Percentiles rank a stretch among this genome's conserved stretches.
phyloP scores from a whole-genome alignment of 1,284 basidiomycete species.

The Wallemia mellicola region DNA sequence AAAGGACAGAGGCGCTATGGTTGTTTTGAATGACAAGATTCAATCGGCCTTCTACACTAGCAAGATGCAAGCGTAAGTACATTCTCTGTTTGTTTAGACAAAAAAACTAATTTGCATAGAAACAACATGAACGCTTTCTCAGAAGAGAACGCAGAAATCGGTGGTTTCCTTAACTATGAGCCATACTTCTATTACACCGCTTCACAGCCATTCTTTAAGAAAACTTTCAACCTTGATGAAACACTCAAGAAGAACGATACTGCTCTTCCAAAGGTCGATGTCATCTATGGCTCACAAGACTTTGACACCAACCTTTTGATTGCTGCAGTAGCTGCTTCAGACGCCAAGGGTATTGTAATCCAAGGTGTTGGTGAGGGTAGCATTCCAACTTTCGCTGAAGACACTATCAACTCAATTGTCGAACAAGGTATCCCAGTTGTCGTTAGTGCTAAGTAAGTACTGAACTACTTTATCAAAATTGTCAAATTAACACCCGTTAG shows the following conservation, averaged over 20 bases:
- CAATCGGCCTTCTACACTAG: constrained; percentile 10
- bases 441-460: constrained; percentile 5
- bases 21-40: constrained; percentile 14
- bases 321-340: constrained; percentile 7
- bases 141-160: constrained; percentile 2
- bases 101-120: constrained; percentile 5
- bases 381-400: constrained; percentile 1
- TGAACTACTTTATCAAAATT: no score
- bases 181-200: constrained; percentile 10
- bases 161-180: constrained; percentile 9
- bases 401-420: constrained; percentile 2
- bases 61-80: constrained; percentile 11
- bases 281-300: constrained; percentile 8
- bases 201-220: constrained; percentile 5
- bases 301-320: constrained; percentile 6
- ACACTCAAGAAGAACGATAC: background rate
- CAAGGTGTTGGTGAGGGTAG: constrained; percentile 10
- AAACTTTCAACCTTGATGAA: constrained; percentile 7
- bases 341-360: constrained; percentile 11
- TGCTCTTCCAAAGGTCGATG: constrained; percentile 8
- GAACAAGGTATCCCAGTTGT: constrained; percentile 5
- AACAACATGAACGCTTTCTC: background rate
- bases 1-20: constrained; percentile 10
- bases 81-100: constrained; percentile 13
- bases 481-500: no score